Evolutionary conservation across 345 rosid genomes (phyloP).

Genomic region (Combretum micranthum): DNA sequence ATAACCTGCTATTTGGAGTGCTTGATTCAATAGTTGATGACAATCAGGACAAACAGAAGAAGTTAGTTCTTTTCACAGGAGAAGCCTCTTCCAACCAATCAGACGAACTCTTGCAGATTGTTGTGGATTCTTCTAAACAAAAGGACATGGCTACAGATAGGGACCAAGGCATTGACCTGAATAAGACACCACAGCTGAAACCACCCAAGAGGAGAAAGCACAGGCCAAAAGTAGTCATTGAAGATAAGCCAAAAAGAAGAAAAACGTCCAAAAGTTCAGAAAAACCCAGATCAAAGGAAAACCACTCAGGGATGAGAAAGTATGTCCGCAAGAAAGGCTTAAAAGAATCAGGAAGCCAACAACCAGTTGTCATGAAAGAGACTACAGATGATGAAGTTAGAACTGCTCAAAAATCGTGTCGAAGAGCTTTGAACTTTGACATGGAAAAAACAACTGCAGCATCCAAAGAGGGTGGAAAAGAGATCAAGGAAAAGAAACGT

Average conservation of each 20-base stretch:
- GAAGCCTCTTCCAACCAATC: slow-evolving; percentile 19
- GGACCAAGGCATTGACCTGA: slow-evolving; percentile 50
- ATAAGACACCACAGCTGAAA: slow-evolving; percentile 62
- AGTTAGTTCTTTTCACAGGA: slow-evolving; percentile 13
- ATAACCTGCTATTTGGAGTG: slow-evolving; percentile 7
- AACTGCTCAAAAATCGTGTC: slow-evolving; percentile 33
- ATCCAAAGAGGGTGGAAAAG: slow-evolving; percentile 4
- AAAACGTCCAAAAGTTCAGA: slow-evolving; percentile 29
- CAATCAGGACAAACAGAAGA: slow-evolving; percentile 20
- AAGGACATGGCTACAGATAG: slow-evolving; percentile 20
- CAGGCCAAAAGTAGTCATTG: slow-evolving; percentile 70
- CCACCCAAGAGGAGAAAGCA: slow-evolving; percentile 60
- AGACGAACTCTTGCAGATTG: slow-evolving; percentile 28
- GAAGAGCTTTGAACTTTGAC: slow-evolving; percentile 51
- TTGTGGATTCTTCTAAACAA: slow-evolving; percentile 29
- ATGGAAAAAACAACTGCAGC: slow-evolving; percentile 23
- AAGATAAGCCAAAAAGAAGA: slow-evolving; percentile 50
- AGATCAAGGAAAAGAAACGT: slow-evolving; percentile 18
- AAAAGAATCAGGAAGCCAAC: slow-evolving; percentile 32
- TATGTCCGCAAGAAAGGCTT: slow-evolving; percentile 28
- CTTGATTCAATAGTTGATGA: slow-evolving; percentile 6
- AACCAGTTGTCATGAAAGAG: slow-evolving; percentile 14
- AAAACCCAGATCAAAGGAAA: slow-evolving; percentile 2
- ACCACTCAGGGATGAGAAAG: slow-evolving; percentile 36
- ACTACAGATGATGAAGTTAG: slow-evolving; percentile 13